Percentiles rank a stretch among this genome's conserved stretches.
Conservation (phyloP, 2,329 filamentous ascomycete species). For the Ophiostoma sp. region DNA sequence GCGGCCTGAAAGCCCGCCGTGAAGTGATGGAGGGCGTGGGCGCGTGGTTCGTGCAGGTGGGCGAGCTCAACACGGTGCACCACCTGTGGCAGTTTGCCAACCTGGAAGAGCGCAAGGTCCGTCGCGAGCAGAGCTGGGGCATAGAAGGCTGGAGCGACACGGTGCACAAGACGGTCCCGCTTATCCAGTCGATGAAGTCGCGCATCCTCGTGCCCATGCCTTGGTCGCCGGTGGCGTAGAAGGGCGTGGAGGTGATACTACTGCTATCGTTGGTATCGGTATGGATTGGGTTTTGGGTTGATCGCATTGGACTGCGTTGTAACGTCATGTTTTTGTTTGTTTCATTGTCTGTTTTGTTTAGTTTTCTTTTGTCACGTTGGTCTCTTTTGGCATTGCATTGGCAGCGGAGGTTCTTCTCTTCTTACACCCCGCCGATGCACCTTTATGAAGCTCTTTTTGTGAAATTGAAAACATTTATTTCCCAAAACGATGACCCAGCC, state of each 20-base stretch:
- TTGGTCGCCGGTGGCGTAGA: constrained; percentile 86
- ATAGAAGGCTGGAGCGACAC: constrained; percentile 96
- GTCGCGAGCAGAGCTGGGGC: constrained; percentile 92
- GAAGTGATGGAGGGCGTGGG: constrained; percentile 99
- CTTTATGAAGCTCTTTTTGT: not conserved
- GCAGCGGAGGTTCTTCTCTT: not conserved
- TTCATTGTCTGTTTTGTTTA: not conserved
- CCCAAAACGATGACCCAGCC: not conserved
- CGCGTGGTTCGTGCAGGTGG: constrained; percentile 98
- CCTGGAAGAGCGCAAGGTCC: constrained; percentile 85
- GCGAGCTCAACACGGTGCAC: constrained; percentile 95
- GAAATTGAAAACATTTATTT: not conserved
- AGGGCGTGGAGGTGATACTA: not conserved
- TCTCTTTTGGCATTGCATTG: not conserved
- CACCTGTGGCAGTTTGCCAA: constrained; percentile 99
- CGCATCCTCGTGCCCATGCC: constrained; percentile 90
- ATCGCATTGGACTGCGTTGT: not conserved
- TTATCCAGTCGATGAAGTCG: constrained; percentile 97
- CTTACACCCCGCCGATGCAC: not conserved
- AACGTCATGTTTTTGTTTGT: not conserved
- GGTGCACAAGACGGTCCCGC: constrained; percentile 95
- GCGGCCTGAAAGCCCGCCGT: constrained; percentile 82
- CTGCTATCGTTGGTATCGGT: not conserved
- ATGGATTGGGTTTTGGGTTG: not conserved
- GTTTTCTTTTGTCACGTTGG: not conserved